These are phyloP conservation scores for Fusarium pilosicola DNA, from an alignment of 2,329 filamentous ascomycete genomes.

Conservation along the genomic window DNA sequence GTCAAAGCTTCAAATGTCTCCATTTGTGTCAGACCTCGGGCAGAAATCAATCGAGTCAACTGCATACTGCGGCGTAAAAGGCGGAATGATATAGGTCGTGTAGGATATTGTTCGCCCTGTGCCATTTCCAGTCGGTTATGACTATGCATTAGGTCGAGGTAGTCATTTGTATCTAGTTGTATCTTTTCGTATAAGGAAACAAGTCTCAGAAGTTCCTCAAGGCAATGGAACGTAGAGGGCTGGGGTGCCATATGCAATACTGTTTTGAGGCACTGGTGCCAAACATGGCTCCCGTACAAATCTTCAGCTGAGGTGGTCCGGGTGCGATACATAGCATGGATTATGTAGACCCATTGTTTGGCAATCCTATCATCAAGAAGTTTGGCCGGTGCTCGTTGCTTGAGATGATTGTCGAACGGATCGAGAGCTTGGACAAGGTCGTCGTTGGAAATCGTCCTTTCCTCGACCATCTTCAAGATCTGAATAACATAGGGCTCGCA, in stretches of 20 bases:
- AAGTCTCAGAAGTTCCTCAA: conserved; percentile 21
- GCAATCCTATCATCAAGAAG: conserved; percentile 20
- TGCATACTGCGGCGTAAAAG: conserved; percentile 16
- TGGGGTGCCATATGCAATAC: conserved; percentile 23
- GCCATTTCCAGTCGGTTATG: conserved; percentile 16
- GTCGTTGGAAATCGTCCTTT: conserved; percentile 15
- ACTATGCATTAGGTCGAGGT: conserved; percentile 4
- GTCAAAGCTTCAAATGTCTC: background rate
- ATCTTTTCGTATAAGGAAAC: conserved; percentile 2
- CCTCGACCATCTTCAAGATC: conserved; percentile 15
- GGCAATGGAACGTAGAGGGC: conserved; percentile 14
- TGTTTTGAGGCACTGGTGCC: conserved; percentile 20
- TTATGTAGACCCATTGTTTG: conserved; percentile 15
- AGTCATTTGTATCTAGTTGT: conserved; percentile 1
- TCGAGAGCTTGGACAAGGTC: conserved; percentile 34
- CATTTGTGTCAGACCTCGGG: background rate
- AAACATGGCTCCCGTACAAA: conserved; percentile 19
- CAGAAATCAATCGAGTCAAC: conserved; percentile 5
- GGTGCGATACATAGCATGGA: conserved; percentile 17
- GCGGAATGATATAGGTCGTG: background rate
- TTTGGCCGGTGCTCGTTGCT: background rate
- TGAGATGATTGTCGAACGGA: conserved; percentile 25
- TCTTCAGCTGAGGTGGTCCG: background rate
- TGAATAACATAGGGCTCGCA: conserved; percentile 15
- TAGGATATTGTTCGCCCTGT: background rate